Conservation (phyloP, 2,329 filamentous ascomycete genomes). For the Venturia nashicola region DNA sequence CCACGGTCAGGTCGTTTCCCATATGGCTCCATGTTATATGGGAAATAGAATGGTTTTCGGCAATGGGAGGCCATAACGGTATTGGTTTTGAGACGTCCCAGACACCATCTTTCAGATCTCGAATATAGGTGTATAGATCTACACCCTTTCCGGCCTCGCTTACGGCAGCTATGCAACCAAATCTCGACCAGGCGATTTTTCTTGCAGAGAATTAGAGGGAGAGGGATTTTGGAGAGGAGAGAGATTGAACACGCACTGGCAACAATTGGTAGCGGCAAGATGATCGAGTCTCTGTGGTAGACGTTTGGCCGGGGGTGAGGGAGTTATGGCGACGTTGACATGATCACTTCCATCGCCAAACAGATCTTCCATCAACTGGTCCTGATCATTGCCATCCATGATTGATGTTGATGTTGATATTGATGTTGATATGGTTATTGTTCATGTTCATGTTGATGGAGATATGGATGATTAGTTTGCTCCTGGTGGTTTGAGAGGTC, state of each 20-base stretch:
- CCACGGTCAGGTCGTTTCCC: conserved; percentile 68
- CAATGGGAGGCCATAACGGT: conserved; percentile 32
- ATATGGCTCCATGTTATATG: conserved; percentile 75
- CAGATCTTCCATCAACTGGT: conserved; percentile 40
- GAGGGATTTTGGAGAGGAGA: no score
- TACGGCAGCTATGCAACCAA: conserved; percentile 75
- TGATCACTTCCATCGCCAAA: conserved; percentile 43
- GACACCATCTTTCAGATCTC: conserved; percentile 53
- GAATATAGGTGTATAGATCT: conserved; percentile 60
- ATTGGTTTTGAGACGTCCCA: conserved; percentile 64
- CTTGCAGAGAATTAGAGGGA: conserved; percentile 30
- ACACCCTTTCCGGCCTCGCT: conserved; percentile 57
- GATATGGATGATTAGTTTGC: no score
- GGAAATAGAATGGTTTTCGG: conserved; percentile 54
- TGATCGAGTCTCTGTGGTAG: conserved; percentile 66
- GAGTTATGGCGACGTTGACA: conserved; percentile 43
- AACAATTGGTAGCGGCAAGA: conserved; percentile 61
- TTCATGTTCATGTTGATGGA: background rate
- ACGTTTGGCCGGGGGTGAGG: conserved; percentile 47
- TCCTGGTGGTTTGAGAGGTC: no score
- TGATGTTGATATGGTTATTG: background rate
- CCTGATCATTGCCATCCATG: conserved; percentile 29
- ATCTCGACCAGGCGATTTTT: conserved; percentile 75
- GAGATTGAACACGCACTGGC: conserved; percentile 50
- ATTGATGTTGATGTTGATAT: background rate